Conservation (phyloP, 2,329 filamentous ascomycete species). For the Diaporthe longicolla region DNA sequence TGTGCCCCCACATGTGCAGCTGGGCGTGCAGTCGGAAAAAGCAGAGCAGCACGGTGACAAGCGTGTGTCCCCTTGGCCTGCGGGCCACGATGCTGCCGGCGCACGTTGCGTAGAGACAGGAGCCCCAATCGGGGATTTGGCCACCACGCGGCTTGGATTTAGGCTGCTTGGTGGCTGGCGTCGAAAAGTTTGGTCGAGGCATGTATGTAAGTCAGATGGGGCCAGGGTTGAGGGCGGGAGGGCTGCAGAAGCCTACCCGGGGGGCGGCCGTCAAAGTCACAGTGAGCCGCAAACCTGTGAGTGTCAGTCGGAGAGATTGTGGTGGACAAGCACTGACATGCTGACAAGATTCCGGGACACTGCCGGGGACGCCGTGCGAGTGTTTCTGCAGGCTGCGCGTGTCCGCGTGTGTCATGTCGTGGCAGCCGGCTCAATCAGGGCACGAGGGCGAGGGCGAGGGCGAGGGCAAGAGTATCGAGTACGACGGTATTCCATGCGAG, state of each 20-base stretch:
- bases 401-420: background rate
- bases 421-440: constrained; percentile 9
- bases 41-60: background rate
- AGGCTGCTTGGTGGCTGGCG: constrained; percentile 20
- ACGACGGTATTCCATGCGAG: too few species aligned
- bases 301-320: constrained; percentile 3
- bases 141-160: constrained; percentile 20
- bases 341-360: background rate
- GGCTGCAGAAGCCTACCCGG: constrained; percentile 30
- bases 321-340: too few species aligned
- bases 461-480: background rate
- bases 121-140: constrained; percentile 26
- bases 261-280: background rate
- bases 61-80: background rate
- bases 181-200: constrained; percentile 26
- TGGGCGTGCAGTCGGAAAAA: constrained; percentile 7
- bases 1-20: background rate
- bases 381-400: background rate
- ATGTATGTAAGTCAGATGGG: constrained; percentile 7
- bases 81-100: constrained; percentile 8
- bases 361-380: background rate
- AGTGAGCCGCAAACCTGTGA: background rate
- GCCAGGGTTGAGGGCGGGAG: constrained; percentile 2
- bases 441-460: background rate
- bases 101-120: constrained; percentile 7